phyloP scores from a whole-genome alignment of 192 early-diverging fungal genomes.

The Hyaloraphidium curvatum region DNA sequence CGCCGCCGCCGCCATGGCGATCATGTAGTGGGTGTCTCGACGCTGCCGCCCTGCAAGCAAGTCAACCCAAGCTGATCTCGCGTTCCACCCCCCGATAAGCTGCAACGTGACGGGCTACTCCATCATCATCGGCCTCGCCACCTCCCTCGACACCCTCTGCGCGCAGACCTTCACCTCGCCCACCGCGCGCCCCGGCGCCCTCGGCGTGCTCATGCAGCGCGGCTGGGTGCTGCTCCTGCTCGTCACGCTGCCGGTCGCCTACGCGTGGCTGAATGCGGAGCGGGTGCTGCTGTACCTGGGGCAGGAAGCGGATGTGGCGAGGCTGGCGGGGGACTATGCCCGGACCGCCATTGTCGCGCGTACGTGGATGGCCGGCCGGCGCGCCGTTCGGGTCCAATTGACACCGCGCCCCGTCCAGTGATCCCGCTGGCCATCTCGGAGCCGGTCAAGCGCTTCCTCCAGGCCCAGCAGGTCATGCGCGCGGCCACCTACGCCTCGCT shows the following conservation, averaged over 20 bases:
- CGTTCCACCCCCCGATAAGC: background rate
- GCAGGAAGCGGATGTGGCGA: background rate
- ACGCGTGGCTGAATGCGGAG: no score
- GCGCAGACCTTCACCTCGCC: background rate
- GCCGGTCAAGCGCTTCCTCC: background rate
- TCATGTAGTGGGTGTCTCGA: no score
- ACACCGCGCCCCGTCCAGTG: no score
- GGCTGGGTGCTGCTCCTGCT: no score
- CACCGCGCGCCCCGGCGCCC: no score
- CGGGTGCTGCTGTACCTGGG: background rate
- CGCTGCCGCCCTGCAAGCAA: no score
- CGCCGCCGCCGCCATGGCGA: background rate
- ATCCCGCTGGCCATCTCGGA: background rate
- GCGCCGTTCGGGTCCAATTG: no score
- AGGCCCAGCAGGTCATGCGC: background rate
- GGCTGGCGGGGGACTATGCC: background rate
- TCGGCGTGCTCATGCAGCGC: no score
- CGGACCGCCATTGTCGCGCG: background rate
- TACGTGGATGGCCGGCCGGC: no score
- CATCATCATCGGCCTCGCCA: background rate
- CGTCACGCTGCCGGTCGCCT: no score
- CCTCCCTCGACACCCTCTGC: background rate
- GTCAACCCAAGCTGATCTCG: no score
- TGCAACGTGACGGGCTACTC: constrained; percentile 2
- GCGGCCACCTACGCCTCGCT: background rate